Evolutionary conservation across 345 rosid species (phyloP), one percentile per base, ranked within the genome.

Genomic region (Alliaria petiolata): DNA sequence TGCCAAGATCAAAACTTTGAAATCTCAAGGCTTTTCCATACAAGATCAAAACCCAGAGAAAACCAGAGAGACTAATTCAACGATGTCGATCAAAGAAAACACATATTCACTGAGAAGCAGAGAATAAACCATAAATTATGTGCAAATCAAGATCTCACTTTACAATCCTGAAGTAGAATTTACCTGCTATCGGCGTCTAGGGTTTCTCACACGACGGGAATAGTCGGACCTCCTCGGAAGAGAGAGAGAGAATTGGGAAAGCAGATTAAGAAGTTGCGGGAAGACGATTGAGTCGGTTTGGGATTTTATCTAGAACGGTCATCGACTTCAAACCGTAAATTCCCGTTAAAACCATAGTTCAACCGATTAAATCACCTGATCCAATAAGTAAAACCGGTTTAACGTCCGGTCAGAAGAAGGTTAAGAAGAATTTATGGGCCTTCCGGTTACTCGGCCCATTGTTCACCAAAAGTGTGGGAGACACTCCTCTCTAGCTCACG

Each of bases 151-250:
- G 69, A 71, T 12, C 14, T 51, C 36, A 25, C 11, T 0, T 8
- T 45, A 16, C 38, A 55, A 14, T 28, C 0, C 9, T 35, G 40
- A 25, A 35, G 28, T 3, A 17, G 1, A 44, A 73, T 2, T 34
- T 34, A 61, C 78, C 68, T 59, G 56, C 8, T 36, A 59, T 59
- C 46, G 46, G 5, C 34, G 39, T 42, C 69, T 75, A 67, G 74
- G 78, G 68, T 40, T 73, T 65, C 66, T 65, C 66, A 47, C 20
- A 11, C 14, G 65, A 63, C 57, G 35, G 15, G 26, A 30, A 26
- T n/a, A 25, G 55, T 6, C 13, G 56, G 56, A 51, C 8, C 13
- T 52, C 19, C 34, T 17, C 15, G 3, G 65, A 17, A 45, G 40
- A 22, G 25, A 22, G 2, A 3, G 25, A 53, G 46, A 58, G 31